phyloP scores from a whole-genome alignment of 768 basidiomycete genomes.

The Suillus sp. region DNA sequence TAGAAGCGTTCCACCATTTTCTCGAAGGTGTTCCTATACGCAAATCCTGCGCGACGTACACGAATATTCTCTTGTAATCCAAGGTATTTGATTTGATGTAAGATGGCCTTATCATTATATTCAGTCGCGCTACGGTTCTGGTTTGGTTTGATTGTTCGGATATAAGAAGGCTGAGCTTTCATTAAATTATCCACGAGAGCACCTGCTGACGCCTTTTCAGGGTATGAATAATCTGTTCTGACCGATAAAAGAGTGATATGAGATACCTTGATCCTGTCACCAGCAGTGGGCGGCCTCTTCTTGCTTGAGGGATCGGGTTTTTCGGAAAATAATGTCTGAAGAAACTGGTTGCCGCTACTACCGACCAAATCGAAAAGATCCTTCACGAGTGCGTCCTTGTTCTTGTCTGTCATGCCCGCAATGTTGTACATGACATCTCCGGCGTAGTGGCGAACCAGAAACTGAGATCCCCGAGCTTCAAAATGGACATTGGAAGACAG shows the following conservation, averaged over 20 bases:
- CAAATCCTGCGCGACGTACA: conserved; percentile 96
- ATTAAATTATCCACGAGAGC: conserved; percentile 97
- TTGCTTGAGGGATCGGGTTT: conserved; percentile 95
- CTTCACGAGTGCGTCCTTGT: conserved; percentile 96
- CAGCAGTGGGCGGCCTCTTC: conserved; percentile 96
- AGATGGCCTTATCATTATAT: conserved; percentile 91
- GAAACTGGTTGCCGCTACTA: conserved; percentile 77
- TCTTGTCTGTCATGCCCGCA: conserved; percentile 99
- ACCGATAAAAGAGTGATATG: neutral
- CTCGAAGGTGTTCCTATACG: conserved; percentile 97
- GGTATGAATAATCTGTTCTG: neutral
- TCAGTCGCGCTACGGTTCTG: conserved; percentile 91
- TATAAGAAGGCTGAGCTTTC: conserved; percentile 97
- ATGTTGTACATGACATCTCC: conserved; percentile 99
- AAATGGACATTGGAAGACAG: conserved; percentile 90
- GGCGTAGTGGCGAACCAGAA: conserved; percentile 95
- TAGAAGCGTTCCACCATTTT: conserved; percentile 99
- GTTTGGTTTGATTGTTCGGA: conserved; percentile 99
- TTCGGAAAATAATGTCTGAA: conserved; percentile 90
- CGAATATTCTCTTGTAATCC: conserved; percentile 98
- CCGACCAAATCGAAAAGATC: conserved; percentile 91
- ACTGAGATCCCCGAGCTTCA: conserved; percentile 91
- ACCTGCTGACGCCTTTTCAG: conserved; percentile 77
- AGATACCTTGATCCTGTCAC: conserved; percentile 92
- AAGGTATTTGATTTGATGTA: conserved; percentile 99